A percentile compares a stretch with the other conserved stretches of the same genome.
Conservation (phyloP, 106 monocot species). For the Ottelia alismoides region DNA sequence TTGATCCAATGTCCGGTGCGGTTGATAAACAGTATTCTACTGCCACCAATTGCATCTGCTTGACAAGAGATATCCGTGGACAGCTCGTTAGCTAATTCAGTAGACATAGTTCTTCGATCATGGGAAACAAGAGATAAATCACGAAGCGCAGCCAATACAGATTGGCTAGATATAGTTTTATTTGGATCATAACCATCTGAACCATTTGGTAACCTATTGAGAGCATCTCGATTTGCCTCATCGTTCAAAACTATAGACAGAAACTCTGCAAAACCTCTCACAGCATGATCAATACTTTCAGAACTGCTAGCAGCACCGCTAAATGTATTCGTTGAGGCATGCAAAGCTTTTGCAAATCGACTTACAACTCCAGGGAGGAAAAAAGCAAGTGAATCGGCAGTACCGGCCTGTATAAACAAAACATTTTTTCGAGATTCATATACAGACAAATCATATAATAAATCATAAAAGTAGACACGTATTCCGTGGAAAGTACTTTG, state of each 20-base stretch:
- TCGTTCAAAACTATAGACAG: conserved; percentile 70
- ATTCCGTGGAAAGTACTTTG: too few relatives aligned
- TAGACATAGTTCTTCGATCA: background rate
- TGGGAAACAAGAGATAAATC: conserved; percentile 26
- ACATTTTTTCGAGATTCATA: too few relatives aligned
- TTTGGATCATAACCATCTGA: too few relatives aligned
- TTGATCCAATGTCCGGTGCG: conserved; percentile 69
- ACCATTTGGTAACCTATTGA: background rate
- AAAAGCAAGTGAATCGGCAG: conserved; percentile 86
- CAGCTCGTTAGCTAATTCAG: background rate
- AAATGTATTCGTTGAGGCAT: conserved; percentile 51
- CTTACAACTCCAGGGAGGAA: conserved; percentile 89
- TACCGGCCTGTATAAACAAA: conserved; percentile 50
- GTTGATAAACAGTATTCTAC: conserved; percentile 35
- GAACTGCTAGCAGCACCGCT: conserved; percentile 76
- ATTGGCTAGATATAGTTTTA: conserved; percentile 31
- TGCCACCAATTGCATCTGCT: background rate
- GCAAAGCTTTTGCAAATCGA: conserved; percentile 60
- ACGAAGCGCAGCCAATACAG: conserved; percentile 59
- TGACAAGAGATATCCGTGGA: background rate
- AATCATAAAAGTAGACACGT: too few relatives aligned
- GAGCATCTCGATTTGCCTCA: conserved; percentile 26
- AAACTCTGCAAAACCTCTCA: conserved; percentile 71
- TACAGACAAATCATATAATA: too few relatives aligned
- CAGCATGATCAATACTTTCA: conserved; percentile 56